Base-by-base conservation (phyloP, 805 yeast species). In the Candida sphagnicola region DNA sequence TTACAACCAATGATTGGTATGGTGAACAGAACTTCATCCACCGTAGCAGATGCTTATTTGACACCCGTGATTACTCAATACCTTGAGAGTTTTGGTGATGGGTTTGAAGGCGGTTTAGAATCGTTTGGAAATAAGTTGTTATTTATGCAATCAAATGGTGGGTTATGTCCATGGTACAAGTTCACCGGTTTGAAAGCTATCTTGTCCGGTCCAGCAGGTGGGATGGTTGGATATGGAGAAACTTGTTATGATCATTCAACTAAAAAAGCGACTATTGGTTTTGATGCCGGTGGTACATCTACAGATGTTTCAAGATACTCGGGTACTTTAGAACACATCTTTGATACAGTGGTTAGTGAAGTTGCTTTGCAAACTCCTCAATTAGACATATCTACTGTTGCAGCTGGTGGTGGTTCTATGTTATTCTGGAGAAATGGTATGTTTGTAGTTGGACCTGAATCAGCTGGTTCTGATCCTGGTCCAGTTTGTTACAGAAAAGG, bases 101-200 rank as follows among this genome's bases (percentile, higher is more conserved):
- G 74, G 2, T 67, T 67, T 43, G 61, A 54, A 45, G 70, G 70
- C 25, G 72, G 72, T 4, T 52, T 65, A 28, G 51, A 56, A 4
- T 53, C 62, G 2, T 53, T 57, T 41, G 82, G 82, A 4, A 75
- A 74, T 30, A 65, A 69, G 44, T 76, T 86, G 42, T 82, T 84
- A 48, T 91, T 91, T 60, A 91, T 91, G 98, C 96, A 91, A 61
- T 85, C 95, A 10, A 96, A 91, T 58, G 98, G 98, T 41, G 98
- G 98, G 2, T 72, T 91, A 42, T 89, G 90, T 16, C 88, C 88
- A 40, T 89, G 93, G 52, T 69, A 78, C 16, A 74, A 77, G 35
- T 91, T 91, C 57, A 82, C 96, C 0, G 98, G 98, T 2, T 67
- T 91, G 26, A 75, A 80, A 49, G 95, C 98, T 3, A 85, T 91